phyloP scores from a whole-genome alignment of 2,329 filamentous ascomycete genomes.

The Helotiales sp. region DNA sequence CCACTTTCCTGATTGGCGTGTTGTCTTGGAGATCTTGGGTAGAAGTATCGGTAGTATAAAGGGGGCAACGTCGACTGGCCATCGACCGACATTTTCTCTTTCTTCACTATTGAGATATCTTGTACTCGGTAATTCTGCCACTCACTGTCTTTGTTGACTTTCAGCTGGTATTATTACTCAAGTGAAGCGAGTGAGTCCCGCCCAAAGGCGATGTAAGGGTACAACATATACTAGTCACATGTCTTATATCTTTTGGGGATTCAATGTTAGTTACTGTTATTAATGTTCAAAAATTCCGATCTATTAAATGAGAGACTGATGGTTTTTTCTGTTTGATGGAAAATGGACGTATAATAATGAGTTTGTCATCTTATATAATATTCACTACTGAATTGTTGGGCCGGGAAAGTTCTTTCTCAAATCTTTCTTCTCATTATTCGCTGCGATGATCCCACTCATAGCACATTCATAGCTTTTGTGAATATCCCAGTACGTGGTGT shows the following conservation, averaged over 20 bases:
- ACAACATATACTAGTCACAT: not conserved
- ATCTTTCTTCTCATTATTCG: too few relatives aligned
- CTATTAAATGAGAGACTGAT: too few relatives aligned
- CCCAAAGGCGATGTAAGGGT: not conserved
- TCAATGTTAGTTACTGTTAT: not conserved
- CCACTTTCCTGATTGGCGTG: constrained; percentile 2
- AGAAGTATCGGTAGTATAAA: not conserved
- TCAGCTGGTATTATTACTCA: not conserved
- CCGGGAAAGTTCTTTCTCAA: too few relatives aligned
- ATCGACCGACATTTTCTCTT: not conserved
- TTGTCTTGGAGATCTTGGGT: constrained; percentile 9
- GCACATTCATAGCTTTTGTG: too few relatives aligned
- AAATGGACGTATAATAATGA: too few relatives aligned
- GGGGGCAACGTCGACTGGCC: not conserved
- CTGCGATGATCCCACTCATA: too few relatives aligned
- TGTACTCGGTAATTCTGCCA: not conserved
- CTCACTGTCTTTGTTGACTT: constrained; percentile 5
- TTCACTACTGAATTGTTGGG: too few relatives aligned
- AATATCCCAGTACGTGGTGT: too few relatives aligned
- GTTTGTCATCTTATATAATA: too few relatives aligned
- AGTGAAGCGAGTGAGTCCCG: not conserved
- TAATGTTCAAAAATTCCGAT: too few relatives aligned
- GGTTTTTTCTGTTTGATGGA: too few relatives aligned
- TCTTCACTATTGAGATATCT: not conserved
- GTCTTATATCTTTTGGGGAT: not conserved